A percentile compares a stretch with the other conserved stretches of the same genome.
Evolutionary conservation across 140 eudicot species (phyloP).

Genomic region (Flaveria floridana): DNA sequence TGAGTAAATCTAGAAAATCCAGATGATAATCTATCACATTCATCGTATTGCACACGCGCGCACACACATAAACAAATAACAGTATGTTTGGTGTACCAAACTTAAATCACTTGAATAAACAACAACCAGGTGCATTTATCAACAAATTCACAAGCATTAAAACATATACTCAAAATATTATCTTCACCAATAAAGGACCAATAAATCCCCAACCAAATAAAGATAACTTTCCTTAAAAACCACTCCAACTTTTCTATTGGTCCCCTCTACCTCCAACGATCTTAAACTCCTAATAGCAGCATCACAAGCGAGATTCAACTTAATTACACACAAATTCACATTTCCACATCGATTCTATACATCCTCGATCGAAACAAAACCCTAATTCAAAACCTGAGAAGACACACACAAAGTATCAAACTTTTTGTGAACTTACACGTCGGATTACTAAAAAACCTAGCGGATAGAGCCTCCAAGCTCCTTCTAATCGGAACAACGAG

Average conservation of each 20-base stretch:
- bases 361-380: not conserved
- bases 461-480: conserved; percentile 71
- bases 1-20: not conserved
- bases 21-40: not conserved
- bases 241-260: conserved; percentile 6
- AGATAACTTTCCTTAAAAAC: conserved; percentile 1
- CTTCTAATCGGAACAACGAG: conserved; percentile 77
- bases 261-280: conserved; percentile 10
- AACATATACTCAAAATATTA: not conserved
- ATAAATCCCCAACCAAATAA: conserved; percentile 14
- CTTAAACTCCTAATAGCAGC: not conserved
- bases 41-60: too few species aligned
- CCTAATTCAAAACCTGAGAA: not conserved
- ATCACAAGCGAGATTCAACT: not conserved
- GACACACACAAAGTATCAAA: not conserved
- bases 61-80: not conserved
- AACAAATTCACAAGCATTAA: not conserved
- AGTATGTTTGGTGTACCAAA: not conserved
- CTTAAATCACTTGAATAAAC: not conserved
- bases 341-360: not conserved
- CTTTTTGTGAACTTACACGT: conserved; percentile 44
- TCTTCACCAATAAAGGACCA: not conserved
- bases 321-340: not conserved
- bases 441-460: conserved; percentile 70
- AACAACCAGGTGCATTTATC: conserved; percentile 13